Conservation (phyloP, 176 grass and related monocot genomes). For the Echinochloa phyllopogon region DNA sequence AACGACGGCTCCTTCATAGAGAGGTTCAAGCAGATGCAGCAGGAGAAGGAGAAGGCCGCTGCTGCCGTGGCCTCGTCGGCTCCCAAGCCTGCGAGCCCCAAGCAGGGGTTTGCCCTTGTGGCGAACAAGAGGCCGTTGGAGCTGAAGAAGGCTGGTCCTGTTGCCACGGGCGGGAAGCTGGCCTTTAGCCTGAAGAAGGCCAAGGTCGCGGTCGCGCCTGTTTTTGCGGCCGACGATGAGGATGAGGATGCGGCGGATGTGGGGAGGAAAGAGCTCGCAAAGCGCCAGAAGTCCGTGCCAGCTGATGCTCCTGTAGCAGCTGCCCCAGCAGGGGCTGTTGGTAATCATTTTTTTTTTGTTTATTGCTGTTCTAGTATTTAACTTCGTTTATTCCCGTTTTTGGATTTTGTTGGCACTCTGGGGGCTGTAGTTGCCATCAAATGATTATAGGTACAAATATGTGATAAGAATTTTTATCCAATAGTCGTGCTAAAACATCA, state of each 20-base stretch:
- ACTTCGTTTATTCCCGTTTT: not conserved
- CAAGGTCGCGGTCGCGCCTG: constrained; percentile 57
- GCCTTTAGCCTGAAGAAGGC: constrained; percentile 96
- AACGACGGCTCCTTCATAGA: constrained; percentile 99
- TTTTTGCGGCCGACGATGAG: constrained; percentile 69
- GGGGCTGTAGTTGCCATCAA: constrained; percentile 11
- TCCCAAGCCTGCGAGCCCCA: constrained; percentile 36
- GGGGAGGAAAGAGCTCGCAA: constrained; percentile 48
- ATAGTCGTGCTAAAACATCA: not conserved
- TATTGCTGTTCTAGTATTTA: not conserved
- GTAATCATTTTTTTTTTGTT: constrained; percentile 74
- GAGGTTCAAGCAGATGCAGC: constrained; percentile 90
- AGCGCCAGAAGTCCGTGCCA: constrained; percentile 55
- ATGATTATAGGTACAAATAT: not conserved
- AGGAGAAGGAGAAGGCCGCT: constrained; percentile 46
- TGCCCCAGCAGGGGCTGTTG: constrained; percentile 58
- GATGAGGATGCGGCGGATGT: constrained; percentile 49
- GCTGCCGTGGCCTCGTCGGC: not conserved
- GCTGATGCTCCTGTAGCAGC: constrained; percentile 28
- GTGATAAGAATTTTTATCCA: not conserved
- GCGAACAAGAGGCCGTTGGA: constrained; percentile 68
- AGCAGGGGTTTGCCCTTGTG: constrained; percentile 3
- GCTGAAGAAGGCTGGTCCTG: constrained; percentile 52
- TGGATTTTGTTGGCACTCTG: not conserved
- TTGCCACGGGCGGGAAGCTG: constrained; percentile 61